Percentiles rank a stretch among this genome's conserved stretches.
phyloP scores from a whole-genome alignment of 116 monocot species.

The Iris pallida region DNA sequence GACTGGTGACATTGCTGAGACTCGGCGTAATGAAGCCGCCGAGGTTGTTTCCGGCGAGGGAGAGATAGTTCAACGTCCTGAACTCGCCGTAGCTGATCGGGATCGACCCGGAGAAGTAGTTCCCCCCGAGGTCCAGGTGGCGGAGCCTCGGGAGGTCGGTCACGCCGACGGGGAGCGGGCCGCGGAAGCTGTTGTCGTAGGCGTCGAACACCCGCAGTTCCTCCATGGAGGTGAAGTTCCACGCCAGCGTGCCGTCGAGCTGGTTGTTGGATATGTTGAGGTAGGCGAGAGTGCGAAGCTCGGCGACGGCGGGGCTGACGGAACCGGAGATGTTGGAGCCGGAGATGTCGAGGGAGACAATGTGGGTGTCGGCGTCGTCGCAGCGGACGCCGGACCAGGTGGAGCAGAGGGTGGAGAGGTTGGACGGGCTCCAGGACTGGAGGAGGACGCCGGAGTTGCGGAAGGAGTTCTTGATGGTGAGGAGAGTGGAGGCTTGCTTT shows the following conservation, averaged over 20 bases:
- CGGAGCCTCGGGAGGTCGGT: constrained; percentile 31
- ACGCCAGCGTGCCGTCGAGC: constrained; percentile 50
- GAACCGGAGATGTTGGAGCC: constrained; percentile 35
- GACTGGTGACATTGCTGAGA: constrained; percentile 56
- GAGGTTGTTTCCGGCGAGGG: constrained; percentile 71
- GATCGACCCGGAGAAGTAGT: constrained; percentile 78
- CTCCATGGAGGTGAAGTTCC: constrained; percentile 30
- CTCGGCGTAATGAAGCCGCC: constrained; percentile 53
- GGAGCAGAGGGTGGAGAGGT: constrained; percentile 32
- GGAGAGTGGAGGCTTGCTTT: constrained; percentile 51
- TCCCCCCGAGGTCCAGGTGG: constrained; percentile 81
- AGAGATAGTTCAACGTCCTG: constrained; percentile 38
- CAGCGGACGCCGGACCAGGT: constrained; percentile 59
- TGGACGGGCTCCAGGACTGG: constrained; percentile 47
- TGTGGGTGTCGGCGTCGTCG: constrained; percentile 13
- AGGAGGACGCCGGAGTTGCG: constrained; percentile 14
- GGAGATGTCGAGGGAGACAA: constrained; percentile 37
- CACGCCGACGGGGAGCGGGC: constrained; percentile 48
- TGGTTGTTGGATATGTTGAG: constrained; percentile 83
- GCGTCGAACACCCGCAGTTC: constrained; percentile 59
- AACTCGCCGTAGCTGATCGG: constrained; percentile 52
- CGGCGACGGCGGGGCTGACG: constrained; percentile 18
- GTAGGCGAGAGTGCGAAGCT: constrained; percentile 25
- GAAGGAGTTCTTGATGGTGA: constrained; percentile 59
- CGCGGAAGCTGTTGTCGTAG: constrained; percentile 78